A percentile compares a stretch with the other conserved stretches of the same genome.
These are phyloP conservation scores for Jackrogersella multiformis DNA, from an alignment of 495 filamentous ascomycete genomes.

Conservation along the genomic window DNA sequence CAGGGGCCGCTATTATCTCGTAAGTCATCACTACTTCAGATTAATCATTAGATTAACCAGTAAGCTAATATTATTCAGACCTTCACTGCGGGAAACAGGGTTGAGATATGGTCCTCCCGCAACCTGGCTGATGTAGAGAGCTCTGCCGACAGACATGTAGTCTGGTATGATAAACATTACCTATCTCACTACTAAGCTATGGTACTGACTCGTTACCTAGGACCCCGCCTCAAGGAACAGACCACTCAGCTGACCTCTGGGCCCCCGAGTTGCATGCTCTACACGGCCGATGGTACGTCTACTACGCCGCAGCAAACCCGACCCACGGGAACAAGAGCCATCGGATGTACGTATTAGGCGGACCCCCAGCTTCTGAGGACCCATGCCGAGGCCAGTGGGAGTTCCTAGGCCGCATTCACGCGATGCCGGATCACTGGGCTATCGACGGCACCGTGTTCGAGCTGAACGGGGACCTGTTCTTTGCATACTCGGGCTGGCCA, in stretches of 20 bases:
- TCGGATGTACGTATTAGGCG: constrained; percentile 48
- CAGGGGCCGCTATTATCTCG: constrained; percentile 41
- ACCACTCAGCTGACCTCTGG: constrained; percentile 47
- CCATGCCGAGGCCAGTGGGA: constrained; percentile 44
- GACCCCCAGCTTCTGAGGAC: constrained; percentile 34
- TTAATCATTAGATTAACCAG: neutral
- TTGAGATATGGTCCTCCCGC: constrained; percentile 47
- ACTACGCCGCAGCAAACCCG: constrained; percentile 45
- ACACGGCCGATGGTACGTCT: constrained; percentile 48
- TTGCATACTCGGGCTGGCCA: constrained; percentile 48
- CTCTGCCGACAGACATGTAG: constrained; percentile 39
- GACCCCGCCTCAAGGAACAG: constrained; percentile 44
- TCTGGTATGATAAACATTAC: constrained; percentile 37
- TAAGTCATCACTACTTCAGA: constrained; percentile 14
- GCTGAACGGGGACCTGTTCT: constrained; percentile 39
- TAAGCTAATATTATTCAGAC: constrained; percentile 35
- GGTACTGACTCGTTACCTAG: constrained; percentile 22
- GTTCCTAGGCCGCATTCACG: constrained; percentile 43
- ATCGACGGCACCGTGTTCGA: constrained; percentile 48
- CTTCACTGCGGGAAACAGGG: constrained; percentile 45
- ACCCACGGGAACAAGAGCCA: constrained; percentile 43
- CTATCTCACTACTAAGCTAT: neutral
- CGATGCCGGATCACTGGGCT: constrained; percentile 47
- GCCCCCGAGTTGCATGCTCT: constrained; percentile 47
- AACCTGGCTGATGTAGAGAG: constrained; percentile 45